A percentile compares a stretch with the other conserved stretches of the same genome.
phyloP scores from a whole-genome alignment of 352 stramenopile species.

The Phytophthora pini region DNA sequence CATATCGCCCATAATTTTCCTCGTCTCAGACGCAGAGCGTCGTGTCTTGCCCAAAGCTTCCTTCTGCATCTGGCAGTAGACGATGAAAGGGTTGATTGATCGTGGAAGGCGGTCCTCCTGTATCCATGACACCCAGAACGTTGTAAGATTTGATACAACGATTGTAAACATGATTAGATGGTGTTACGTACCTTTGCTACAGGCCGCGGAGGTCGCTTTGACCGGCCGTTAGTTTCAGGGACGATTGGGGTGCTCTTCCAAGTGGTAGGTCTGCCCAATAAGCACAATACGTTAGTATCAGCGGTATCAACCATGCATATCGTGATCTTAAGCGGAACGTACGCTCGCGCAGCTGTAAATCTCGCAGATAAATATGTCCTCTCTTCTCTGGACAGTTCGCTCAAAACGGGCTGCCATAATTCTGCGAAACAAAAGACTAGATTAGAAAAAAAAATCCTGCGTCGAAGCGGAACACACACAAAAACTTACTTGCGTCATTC shows the following conservation, averaged over 20 bases:
- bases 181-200: constrained; percentile 33
- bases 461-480: neutral
- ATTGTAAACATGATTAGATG: neutral
- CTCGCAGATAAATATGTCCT: constrained; percentile 68
- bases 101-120: constrained; percentile 66
- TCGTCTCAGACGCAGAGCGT: constrained; percentile 70
- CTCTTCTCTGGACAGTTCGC: constrained; percentile 74
- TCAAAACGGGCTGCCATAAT: constrained; percentile 76
- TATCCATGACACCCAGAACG: neutral
- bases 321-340: constrained; percentile 15
- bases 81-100: constrained; percentile 84
- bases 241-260: constrained; percentile 43
- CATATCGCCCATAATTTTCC: constrained; percentile 86
- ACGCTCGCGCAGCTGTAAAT: constrained; percentile 45
- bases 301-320: no score
- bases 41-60: constrained; percentile 60
- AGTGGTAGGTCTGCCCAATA: constrained; percentile 47
- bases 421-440: constrained; percentile 31
- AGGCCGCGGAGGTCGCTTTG: constrained; percentile 34
- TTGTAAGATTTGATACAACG: neutral
- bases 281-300: constrained; percentile 2
- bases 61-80: constrained; percentile 85
- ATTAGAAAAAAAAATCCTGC: constrained; percentile 1
- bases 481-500: constrained; percentile 45
- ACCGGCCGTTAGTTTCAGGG: constrained; percentile 36